phyloP scores from a whole-genome alignment of 768 basidiomycete genomes.

The Boletus reticulatus region DNA sequence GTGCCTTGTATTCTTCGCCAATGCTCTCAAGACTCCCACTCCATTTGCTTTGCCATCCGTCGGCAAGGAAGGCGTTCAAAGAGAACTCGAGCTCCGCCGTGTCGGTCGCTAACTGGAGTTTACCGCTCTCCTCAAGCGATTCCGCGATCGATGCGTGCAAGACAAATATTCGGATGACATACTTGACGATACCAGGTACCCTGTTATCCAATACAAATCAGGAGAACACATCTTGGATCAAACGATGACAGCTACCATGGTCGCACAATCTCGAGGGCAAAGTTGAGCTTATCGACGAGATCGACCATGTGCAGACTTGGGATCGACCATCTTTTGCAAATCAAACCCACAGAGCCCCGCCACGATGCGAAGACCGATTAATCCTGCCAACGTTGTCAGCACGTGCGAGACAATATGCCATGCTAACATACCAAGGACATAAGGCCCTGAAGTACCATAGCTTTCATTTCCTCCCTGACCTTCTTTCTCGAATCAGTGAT shows the following conservation, averaged over 20 bases:
- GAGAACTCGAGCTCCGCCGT: constrained; percentile 97
- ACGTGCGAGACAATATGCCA: too few species aligned
- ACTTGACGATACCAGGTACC: constrained; percentile 66
- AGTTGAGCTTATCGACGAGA: constrained; percentile 78
- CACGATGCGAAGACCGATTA: constrained; percentile 87
- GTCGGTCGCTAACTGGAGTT: constrained; percentile 91
- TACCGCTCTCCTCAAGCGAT: constrained; percentile 89
- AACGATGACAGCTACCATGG: constrained; percentile 55
- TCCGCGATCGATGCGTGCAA: constrained; percentile 91
- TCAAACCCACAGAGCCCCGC: constrained; percentile 84
- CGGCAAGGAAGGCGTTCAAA: constrained; percentile 72
- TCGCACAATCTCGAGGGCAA: constrained; percentile 69
- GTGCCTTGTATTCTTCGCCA: constrained; percentile 82
- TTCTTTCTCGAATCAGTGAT: constrained; percentile 68
- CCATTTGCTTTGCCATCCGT: constrained; percentile 55
- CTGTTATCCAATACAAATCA: constrained; percentile 34
- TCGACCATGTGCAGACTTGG: constrained; percentile 80
- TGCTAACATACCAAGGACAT: constrained; percentile 73
- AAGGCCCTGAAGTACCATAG: constrained; percentile 81
- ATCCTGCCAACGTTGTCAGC: constrained; percentile 58
- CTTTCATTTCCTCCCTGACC: constrained; percentile 86
- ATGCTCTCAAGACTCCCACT: constrained; percentile 68
- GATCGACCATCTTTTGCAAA: constrained; percentile 70
- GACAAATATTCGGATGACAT: constrained; percentile 73
- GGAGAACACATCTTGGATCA: neutral